Conservation (phyloP, 106 monocot genomes). For the Apostasia shenzhenica region DNA sequence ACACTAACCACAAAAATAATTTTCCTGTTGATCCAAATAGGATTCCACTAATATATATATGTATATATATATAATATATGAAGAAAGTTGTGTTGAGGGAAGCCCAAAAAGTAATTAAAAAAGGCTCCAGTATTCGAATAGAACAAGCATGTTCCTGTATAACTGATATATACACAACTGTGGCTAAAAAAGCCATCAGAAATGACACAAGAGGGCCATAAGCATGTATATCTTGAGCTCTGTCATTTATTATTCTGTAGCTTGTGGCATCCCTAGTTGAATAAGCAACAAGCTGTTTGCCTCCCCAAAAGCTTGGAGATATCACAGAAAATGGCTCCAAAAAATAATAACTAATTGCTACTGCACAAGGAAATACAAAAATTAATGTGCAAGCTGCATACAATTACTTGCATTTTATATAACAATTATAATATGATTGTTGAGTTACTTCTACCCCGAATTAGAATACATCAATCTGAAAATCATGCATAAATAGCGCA, state of each 20-base stretch:
- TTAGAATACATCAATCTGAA: too few relatives aligned
- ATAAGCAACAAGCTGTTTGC: neutral
- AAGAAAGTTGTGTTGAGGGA: too few relatives aligned
- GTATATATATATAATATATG: too few relatives aligned
- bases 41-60: too few relatives aligned
- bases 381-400: too few relatives aligned
- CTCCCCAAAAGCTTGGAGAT: neutral
- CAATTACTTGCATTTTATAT: too few relatives aligned
- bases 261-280: neutral
- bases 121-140: neutral
- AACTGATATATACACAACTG: constrained; percentile 7
- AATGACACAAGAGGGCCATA: neutral
- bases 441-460: too few relatives aligned
- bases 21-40: too few relatives aligned
- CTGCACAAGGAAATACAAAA: neutral
- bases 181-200: neutral
- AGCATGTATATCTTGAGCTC: neutral
- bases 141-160: neutral
- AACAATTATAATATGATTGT: too few relatives aligned
- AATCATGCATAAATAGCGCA: too few relatives aligned
- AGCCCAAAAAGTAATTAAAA: neutral
- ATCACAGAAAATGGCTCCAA: neutral
- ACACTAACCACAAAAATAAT: too few relatives aligned
- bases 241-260: neutral
- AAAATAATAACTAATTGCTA: neutral